These are phyloP conservation scores for Hamamelis virginiana DNA, from an alignment of 164 flowering plant species.

Conservation along the genomic window DNA sequence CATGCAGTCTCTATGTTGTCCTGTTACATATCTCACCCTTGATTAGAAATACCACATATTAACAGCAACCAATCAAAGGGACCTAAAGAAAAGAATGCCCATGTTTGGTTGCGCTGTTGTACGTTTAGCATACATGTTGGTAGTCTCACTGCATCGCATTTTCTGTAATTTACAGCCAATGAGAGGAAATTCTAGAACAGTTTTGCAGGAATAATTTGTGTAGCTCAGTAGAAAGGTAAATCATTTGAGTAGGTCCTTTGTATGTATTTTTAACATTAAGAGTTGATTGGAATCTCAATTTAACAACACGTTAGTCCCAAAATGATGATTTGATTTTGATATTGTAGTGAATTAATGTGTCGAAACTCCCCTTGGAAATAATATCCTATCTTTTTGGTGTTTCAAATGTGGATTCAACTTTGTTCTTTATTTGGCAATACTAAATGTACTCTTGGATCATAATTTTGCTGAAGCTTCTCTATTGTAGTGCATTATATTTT, in stretches of 20 bases:
- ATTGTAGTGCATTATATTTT: too few relatives aligned
- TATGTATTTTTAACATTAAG: constrained; percentile 28
- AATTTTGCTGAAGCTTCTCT: too few relatives aligned
- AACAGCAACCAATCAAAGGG: constrained; percentile 40
- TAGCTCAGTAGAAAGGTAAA: constrained; percentile 48
- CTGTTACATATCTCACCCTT: constrained; percentile 24
- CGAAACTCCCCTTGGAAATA: too few relatives aligned
- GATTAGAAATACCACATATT: constrained; percentile 27
- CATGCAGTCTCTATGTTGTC: constrained; percentile 25
- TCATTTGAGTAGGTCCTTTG: constrained; percentile 30
- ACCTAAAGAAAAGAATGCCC: constrained; percentile 28
- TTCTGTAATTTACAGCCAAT: constrained; percentile 57
- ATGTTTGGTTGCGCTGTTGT: constrained; percentile 68
- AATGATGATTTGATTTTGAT: too few relatives aligned
- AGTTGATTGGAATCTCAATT: constrained; percentile 29
- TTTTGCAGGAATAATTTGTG: constrained; percentile 81
- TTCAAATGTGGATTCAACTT: too few relatives aligned
- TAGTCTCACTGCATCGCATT: constrained; percentile 36
- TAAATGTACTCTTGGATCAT: too few relatives aligned
- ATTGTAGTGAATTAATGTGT: too few relatives aligned
- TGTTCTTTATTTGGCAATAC: too few relatives aligned
- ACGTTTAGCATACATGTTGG: constrained; percentile 48
- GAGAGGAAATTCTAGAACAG: constrained; percentile 48
- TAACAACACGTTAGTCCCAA: constrained; percentile 33
- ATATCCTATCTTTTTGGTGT: too few relatives aligned